A percentile compares a stretch with the other conserved stretches of the same genome.
These are phyloP conservation scores for Microdochium trichocladiopsis DNA, from an alignment of 2,329 filamentous ascomycete genomes.

Conservation along the genomic window DNA sequence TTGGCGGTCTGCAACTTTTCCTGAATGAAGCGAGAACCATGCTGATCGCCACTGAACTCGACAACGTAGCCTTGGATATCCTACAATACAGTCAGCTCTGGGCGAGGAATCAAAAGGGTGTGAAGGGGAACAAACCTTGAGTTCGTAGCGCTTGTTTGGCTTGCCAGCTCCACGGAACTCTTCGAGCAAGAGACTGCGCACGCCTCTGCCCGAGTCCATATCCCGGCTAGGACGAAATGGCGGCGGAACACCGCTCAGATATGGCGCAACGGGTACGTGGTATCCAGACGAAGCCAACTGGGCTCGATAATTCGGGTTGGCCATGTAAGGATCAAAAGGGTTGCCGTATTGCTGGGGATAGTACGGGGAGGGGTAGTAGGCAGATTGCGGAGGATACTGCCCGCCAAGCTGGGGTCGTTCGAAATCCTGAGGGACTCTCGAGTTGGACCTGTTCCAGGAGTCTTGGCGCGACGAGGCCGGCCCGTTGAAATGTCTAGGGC, in stretches of 20 bases:
- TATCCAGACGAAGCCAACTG: slow-evolving; percentile 25
- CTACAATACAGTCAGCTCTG: slow-evolving; percentile 23
- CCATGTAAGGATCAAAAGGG: slow-evolving; percentile 28
- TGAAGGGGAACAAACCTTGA: slow-evolving; percentile 51
- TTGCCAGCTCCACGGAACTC: slow-evolving; percentile 75
- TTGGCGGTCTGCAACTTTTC: slow-evolving; percentile 87
- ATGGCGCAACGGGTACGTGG: slow-evolving; percentile 17
- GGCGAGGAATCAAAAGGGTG: not conserved
- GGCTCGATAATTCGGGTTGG: slow-evolving; percentile 23
- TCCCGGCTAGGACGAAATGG: slow-evolving; percentile 37
- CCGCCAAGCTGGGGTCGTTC: slow-evolving; percentile 29
- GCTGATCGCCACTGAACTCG: slow-evolving; percentile 92
- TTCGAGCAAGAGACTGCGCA: slow-evolving; percentile 67
- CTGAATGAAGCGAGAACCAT: slow-evolving; percentile 93
- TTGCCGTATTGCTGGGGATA: slow-evolving; percentile 27
- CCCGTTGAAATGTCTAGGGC: slow-evolving; percentile 18
- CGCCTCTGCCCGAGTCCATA: slow-evolving; percentile 50
- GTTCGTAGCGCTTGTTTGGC: slow-evolving; percentile 65
- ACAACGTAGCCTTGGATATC: slow-evolving; percentile 85
- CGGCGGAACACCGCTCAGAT: slow-evolving; percentile 16
- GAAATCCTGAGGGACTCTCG: slow-evolving; percentile 23
- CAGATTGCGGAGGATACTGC: slow-evolving; percentile 20
- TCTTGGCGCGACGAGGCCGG: slow-evolving; percentile 22
- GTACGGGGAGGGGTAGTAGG: slow-evolving; percentile 14
- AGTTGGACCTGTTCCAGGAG: slow-evolving; percentile 28